Conservation (phyloP, 1,139 yeast genomes). For the Taiozyma sp. region DNA sequence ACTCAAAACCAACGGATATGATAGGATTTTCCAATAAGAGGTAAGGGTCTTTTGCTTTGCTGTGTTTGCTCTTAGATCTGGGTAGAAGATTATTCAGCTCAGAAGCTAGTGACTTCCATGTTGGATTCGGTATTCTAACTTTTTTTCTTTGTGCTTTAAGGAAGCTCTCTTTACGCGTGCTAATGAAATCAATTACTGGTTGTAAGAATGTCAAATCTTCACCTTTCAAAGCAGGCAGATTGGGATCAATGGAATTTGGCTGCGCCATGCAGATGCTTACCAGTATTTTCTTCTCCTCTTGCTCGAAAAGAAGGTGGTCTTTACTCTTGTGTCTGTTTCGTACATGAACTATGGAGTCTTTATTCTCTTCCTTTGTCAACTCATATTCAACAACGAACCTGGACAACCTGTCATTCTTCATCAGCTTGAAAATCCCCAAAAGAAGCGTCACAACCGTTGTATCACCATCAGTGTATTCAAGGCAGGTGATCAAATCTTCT, state of each 20-base stretch:
- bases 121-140: conserved; percentile 6
- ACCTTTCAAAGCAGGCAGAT: background rate
- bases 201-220: conserved; percentile 5
- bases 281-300: conserved; percentile 23
- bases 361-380: conserved; percentile 41
- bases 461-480: conserved; percentile 65
- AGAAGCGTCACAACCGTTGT: conserved; percentile 43
- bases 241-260: background rate
- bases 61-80: conserved; percentile 21
- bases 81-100: conserved; percentile 23
- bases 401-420: conserved; percentile 48
- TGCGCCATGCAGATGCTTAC: conserved; percentile 15
- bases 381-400: conserved; percentile 65
- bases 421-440: conserved; percentile 43
- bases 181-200: conserved; percentile 21
- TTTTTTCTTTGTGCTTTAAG: conserved; percentile 25
- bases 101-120: conserved; percentile 26
- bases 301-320: conserved; percentile 3
- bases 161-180: conserved; percentile 29
- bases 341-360: conserved; percentile 41
- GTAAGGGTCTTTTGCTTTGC: conserved; percentile 41
- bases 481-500: conserved; percentile 52
- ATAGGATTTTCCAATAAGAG: conserved; percentile 42
- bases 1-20: conserved; percentile 34
- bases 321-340: conserved; percentile 23